These are phyloP conservation scores for Endothia cerciana DNA, from an alignment of 2,329 filamentous ascomycete genomes.

Conservation along the genomic window DNA sequence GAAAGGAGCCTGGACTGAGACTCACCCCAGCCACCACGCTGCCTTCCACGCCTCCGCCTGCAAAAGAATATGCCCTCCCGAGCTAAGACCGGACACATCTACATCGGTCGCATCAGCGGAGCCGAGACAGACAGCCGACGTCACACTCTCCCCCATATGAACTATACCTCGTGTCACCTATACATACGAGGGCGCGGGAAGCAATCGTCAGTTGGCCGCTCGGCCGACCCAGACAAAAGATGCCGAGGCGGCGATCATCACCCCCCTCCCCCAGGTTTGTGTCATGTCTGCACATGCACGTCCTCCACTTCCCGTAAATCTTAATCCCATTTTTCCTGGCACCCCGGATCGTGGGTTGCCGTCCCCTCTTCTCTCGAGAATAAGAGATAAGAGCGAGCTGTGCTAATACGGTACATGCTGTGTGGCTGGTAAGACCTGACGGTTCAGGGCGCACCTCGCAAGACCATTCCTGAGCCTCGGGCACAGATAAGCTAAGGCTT, in stretches of 20 bases:
- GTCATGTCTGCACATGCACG: not conserved
- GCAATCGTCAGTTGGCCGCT: not conserved
- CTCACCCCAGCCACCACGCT: too few species aligned
- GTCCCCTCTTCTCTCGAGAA: not conserved
- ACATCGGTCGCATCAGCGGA: not conserved
- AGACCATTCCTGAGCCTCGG: too few species aligned
- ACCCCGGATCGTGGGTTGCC: not conserved
- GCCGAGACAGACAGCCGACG: not conserved
- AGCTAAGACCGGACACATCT: not conserved
- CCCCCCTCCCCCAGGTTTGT: not conserved
- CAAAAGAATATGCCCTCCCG: not conserved
- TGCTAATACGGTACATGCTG: not conserved
- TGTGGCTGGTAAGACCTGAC: not conserved
- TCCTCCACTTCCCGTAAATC: constrained; percentile 10
- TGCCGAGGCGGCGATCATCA: too few species aligned
- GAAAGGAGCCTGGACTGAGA: too few species aligned
- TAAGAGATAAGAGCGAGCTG: not conserved
- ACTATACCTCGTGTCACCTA: not conserved
- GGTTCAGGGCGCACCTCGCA: too few species aligned
- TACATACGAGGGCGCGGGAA: too few species aligned
- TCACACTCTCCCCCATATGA: not conserved
- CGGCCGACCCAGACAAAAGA: too few species aligned
- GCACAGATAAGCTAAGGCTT: too few species aligned
- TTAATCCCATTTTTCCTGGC: not conserved
- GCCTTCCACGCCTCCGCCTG: too few species aligned